These are phyloP conservation scores for Glonium stellatum DNA, from an alignment of 495 filamentous ascomycete genomes.

Conservation along the genomic window DNA sequence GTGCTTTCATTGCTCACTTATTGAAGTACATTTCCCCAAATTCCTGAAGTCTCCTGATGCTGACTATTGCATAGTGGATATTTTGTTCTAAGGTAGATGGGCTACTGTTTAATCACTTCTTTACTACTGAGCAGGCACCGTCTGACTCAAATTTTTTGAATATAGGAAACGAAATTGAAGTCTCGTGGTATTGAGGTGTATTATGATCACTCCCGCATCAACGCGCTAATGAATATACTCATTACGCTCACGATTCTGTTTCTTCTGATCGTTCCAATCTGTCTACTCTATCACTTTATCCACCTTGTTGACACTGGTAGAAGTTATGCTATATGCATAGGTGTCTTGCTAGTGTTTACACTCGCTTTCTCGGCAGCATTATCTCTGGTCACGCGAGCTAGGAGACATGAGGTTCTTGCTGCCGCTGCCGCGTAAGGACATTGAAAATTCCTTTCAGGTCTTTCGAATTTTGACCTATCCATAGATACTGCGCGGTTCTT, in stretches of 20 bases:
- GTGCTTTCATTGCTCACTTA: slow-evolving; percentile 24
- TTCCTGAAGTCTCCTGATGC: neutral
- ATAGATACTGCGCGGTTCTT: slow-evolving; percentile 23
- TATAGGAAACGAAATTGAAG: slow-evolving; percentile 28
- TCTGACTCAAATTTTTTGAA: slow-evolving; percentile 23
- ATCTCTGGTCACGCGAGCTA: slow-evolving; percentile 31
- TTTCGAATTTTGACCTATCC: neutral
- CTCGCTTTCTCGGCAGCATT: slow-evolving; percentile 30
- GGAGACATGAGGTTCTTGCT: slow-evolving; percentile 34
- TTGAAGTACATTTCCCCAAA: slow-evolving; percentile 21
- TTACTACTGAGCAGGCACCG: slow-evolving; percentile 3
- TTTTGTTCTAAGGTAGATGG: neutral
- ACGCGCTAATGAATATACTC: slow-evolving; percentile 29
- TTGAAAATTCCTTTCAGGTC: neutral
- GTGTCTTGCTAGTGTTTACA: slow-evolving; percentile 31
- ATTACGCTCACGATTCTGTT: slow-evolving; percentile 29
- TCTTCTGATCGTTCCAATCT: slow-evolving; percentile 37
- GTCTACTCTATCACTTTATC: slow-evolving; percentile 24
- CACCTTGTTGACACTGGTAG: slow-evolving; percentile 1
- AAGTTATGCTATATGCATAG: slow-evolving; percentile 17
- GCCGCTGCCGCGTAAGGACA: slow-evolving; percentile 33
- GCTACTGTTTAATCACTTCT: slow-evolving; percentile 8
- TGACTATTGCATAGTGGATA: neutral
- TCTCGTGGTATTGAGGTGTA: slow-evolving; percentile 32
- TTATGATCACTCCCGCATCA: slow-evolving; percentile 32